A percentile compares a stretch with the other conserved stretches of the same genome.
phyloP scores from a whole-genome alignment of 345 rosid species.

The Noccaea caerulescens region DNA sequence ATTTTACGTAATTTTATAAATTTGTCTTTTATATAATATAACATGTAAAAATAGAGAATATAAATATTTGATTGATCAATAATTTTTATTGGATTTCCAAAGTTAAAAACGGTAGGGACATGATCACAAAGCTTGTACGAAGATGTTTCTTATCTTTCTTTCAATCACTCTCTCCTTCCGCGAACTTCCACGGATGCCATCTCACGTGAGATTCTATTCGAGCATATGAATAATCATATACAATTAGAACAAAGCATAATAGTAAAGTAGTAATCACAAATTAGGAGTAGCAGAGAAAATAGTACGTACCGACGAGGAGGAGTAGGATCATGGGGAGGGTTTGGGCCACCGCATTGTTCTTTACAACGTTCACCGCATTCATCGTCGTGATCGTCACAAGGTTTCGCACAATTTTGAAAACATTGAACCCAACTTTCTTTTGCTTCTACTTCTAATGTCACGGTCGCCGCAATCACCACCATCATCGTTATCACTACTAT shows the following conservation, averaged over 20 bases:
- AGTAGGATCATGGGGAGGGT: conserved; percentile 32
- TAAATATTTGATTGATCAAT: no score
- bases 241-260: not conserved
- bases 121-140: not conserved
- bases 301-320: no score
- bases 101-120: not conserved
- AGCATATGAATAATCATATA: not conserved
- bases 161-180: not conserved
- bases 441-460: not conserved
- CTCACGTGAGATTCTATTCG: conserved; percentile 9
- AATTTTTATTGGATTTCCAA: not conserved
- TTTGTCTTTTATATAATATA: not conserved
- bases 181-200: not conserved
- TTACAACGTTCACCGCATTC: conserved; percentile 20
- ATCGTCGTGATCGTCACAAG: not conserved
- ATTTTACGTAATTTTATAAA: not conserved
- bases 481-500: conserved; percentile 23
- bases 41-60: not conserved
- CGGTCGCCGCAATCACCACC: not conserved
- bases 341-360: conserved; percentile 37
- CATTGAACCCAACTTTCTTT: not conserved
- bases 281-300: no score
- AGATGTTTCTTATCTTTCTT: no score
- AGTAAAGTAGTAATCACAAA: no score
- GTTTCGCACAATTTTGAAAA: conserved; percentile 4